Evolutionary conservation across 1,139 yeast genomes (phyloP), one percentile per base, ranked within the genome.

Genomic region (Debaryomyces robertsiae): DNA sequence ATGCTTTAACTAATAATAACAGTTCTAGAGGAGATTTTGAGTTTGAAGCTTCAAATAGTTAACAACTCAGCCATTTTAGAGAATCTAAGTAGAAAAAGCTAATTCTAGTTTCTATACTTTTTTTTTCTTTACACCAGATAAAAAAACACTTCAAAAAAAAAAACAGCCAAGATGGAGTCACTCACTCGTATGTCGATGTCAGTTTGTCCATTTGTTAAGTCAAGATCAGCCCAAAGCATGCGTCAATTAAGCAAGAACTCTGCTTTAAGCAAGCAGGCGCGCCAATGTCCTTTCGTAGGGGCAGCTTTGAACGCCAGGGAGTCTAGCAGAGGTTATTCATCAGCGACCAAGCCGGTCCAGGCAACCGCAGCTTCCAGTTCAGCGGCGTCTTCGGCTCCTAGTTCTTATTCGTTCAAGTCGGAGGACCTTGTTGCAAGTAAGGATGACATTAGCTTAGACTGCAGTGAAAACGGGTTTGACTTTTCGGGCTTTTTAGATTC

Each of bases 231-330:
- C 25, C 73, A 78, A 44, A 77, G 87, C 30, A 68, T 83, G 59
- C 79, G 83, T 52, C 72, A 74, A 50, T 57, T 82, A 52, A 67
- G 64, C 60, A 67, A 54, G 53, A 50, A 55, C 25, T 56, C 69
- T 13, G 67, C 72, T 25, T 75, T 88, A 55, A 75, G 79, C 29
- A 56, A 65, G 40, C 81, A 82, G 50, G 96, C 96, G 41, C 67
- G 78, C 36, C 78, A 76, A 49, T 91, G 97, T 65, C 97, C 98
- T 15, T 85, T 89, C 46, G 86, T 90, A 87, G 87, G 88, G 28
- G 81, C 82, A 42, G 96, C 96, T 33, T 65, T 90, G 52, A 61
- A 50, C 36, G 67, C 56, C 29, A 57, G 58, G 44, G 68, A 67
- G 44, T 54, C 61, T 25, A 52, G 50, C 35, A 72, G 79, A 60